phyloP scores from a whole-genome alignment of 768 basidiomycete genomes.

The Hygrophoropsis aurantiaca region DNA sequence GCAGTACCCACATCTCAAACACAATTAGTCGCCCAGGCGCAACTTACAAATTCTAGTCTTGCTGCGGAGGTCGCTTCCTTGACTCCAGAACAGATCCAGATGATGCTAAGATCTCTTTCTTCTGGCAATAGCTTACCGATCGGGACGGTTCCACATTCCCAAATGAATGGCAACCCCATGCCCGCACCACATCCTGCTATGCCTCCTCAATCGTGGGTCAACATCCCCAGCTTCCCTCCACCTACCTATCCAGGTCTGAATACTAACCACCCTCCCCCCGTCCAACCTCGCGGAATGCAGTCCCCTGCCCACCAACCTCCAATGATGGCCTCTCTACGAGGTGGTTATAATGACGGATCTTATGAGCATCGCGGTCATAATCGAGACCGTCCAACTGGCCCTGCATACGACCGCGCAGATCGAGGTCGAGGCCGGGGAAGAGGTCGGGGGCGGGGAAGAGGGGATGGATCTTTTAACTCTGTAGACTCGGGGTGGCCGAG shows the following conservation, averaged over 20 bases:
- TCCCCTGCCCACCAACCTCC: constrained; percentile 27
- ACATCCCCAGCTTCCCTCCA: constrained; percentile 9
- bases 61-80: constrained; percentile 72
- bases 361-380: constrained; percentile 26
- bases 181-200: constrained; percentile 24
- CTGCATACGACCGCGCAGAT: constrained; percentile 34
- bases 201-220: constrained; percentile 10
- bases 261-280: constrained; percentile 10
- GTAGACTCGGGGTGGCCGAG: constrained; percentile 64
- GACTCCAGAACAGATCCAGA: constrained; percentile 74
- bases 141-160: constrained; percentile 17
- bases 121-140: constrained; percentile 38
- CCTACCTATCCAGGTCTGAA: constrained; percentile 8
- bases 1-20: constrained; percentile 15
- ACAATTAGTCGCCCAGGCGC: constrained; percentile 28
- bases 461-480: constrained; percentile 35
- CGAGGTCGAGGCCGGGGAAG: constrained; percentile 36
- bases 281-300: constrained; percentile 11
- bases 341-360: constrained; percentile 25
- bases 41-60: constrained; percentile 49
- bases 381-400: constrained; percentile 21
- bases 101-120: constrained; percentile 59
- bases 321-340: constrained; percentile 23
- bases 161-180: constrained; percentile 21
- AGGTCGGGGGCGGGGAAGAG: constrained; percentile 26